phyloP scores from a whole-genome alignment of 768 basidiomycete species.

The Auricularia auricula-judae region DNA sequence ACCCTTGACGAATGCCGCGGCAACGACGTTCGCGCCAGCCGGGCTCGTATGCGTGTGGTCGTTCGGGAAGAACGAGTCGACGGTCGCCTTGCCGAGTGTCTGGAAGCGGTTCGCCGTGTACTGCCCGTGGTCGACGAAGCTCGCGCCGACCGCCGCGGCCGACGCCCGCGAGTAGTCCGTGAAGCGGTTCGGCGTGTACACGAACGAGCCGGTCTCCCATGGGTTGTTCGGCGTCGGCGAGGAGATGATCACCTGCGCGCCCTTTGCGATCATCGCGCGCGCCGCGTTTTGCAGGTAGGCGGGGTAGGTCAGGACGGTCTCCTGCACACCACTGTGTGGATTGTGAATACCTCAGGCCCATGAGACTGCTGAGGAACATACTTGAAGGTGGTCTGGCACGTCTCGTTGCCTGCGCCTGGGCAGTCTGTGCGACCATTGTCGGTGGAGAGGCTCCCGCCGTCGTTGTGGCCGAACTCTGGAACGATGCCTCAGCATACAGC shows the following conservation, averaged over 20 bases:
- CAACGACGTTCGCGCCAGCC: constrained; percentile 35
- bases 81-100: constrained; percentile 26
- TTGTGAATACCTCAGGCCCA: neutral
- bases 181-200: constrained; percentile 30
- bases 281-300: constrained; percentile 36
- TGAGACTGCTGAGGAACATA: neutral
- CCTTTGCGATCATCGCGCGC: constrained; percentile 31
- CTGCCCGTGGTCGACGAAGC: constrained; percentile 36
- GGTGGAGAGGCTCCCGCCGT: constrained; percentile 18
- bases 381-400: neutral
- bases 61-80: constrained; percentile 30
- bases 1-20: constrained; percentile 36
- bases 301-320: constrained; percentile 34
- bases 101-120: constrained; percentile 34
- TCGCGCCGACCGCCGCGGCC: constrained; percentile 25
- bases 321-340: constrained; percentile 22
- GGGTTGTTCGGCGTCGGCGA: constrained; percentile 38
- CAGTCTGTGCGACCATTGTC: constrained; percentile 6
- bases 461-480: constrained; percentile 37
- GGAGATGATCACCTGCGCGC: constrained; percentile 35
- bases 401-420: neutral
- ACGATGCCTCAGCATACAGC: neutral
- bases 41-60: constrained; percentile 38
- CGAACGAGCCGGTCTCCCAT: constrained; percentile 21
- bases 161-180: constrained; percentile 32